Evolutionary conservation across 2,329 filamentous ascomycete species (phyloP).

Genomic region (Aspergillus novoparasiticus): DNA sequence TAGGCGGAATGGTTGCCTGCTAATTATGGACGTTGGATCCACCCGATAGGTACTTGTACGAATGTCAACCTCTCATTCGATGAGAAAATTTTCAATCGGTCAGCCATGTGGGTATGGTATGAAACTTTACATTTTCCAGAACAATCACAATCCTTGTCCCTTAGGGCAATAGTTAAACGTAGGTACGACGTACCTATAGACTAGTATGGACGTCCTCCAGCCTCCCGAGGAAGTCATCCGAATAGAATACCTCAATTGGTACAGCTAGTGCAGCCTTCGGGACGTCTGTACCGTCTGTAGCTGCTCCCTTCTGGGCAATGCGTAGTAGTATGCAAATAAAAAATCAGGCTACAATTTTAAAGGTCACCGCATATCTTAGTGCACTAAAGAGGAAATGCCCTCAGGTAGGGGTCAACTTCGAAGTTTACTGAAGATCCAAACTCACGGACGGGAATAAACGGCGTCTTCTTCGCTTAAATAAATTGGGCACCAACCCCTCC

Average conservation of each 20-base stretch:
- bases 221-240: not conserved
- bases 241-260: not conserved
- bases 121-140: conserved; percentile 6
- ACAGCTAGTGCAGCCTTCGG: not conserved
- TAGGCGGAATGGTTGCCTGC: not conserved
- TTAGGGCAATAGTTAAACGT: not conserved
- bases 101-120: conserved; percentile 6
- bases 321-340: not conserved
- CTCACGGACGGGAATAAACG: conserved; percentile 20
- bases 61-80: not conserved
- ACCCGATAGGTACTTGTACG: not conserved
- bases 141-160: conserved; percentile 5
- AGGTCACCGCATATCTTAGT: not conserved
- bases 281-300: not conserved
- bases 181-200: not conserved
- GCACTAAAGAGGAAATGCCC: not conserved
- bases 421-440: not conserved
- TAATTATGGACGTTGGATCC: conserved; percentile 1
- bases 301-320: not conserved
- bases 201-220: not conserved
- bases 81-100: conserved; percentile 5
- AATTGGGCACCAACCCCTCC: conserved; percentile 27
- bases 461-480: conserved; percentile 20
- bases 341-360: not conserved
- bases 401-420: not conserved